Conservation (phyloP, 2,329 filamentous ascomycete species). For the Dothistroma pini region DNA sequence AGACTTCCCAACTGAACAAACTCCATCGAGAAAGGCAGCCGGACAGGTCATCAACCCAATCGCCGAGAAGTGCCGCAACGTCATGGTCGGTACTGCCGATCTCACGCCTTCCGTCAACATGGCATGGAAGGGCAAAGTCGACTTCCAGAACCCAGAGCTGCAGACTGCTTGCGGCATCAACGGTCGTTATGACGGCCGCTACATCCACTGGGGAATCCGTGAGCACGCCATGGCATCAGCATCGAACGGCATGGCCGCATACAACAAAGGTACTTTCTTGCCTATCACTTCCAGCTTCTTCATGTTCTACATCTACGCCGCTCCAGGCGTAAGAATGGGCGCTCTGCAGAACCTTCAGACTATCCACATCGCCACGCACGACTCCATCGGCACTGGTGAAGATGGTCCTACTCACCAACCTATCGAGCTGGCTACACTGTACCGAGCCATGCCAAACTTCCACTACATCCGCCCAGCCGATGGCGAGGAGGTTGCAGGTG, state of each 20-base stretch:
- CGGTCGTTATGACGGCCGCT: constrained; percentile 50
- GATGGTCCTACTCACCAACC: constrained; percentile 40
- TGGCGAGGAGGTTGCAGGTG: constrained; percentile 40
- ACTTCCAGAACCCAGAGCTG: constrained; percentile 45
- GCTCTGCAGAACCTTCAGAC: constrained; percentile 36
- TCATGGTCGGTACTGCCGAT: constrained; percentile 39
- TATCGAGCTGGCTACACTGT: constrained; percentile 37
- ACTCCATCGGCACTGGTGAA: constrained; percentile 37
- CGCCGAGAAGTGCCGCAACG: constrained; percentile 31
- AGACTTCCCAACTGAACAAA: constrained; percentile 46
- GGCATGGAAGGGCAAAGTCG: constrained; percentile 45
- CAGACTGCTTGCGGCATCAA: constrained; percentile 46
- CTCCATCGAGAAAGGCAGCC: constrained; percentile 50
- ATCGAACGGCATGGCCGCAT: constrained; percentile 40
- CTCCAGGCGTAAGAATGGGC: constrained; percentile 38
- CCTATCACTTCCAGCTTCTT: constrained; percentile 39
- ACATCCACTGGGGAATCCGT: constrained; percentile 57
- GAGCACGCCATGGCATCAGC: constrained; percentile 61
- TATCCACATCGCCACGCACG: constrained; percentile 40
- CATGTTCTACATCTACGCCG: constrained; percentile 42
- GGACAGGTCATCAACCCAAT: constrained; percentile 42
- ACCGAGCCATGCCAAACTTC: constrained; percentile 39
- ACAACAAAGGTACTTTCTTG: constrained; percentile 36
- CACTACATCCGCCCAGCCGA: constrained; percentile 38
- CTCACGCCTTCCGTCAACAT: constrained; percentile 39